Evolutionary conservation across 192 early-diverging fungal species (phyloP).

Genomic region (Coemansia sp.): DNA sequence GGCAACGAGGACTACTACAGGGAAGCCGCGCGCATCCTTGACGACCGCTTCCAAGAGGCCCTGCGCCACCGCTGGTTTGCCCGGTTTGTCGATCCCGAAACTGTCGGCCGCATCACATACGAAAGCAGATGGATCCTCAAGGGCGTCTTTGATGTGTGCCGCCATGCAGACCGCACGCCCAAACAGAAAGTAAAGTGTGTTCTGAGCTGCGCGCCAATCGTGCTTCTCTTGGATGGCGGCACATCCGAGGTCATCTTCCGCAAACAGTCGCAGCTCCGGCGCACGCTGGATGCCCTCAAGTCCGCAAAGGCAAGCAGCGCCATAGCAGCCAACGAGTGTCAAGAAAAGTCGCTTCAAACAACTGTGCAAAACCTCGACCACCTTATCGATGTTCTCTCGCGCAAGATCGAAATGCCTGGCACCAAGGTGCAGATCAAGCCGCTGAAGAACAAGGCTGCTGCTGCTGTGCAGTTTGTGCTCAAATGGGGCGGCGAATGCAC

Average conservation of each 20-base stretch:
- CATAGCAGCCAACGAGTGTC: constrained; percentile 20
- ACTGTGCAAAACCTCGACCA: constrained; percentile 71
- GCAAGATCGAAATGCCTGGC: constrained; percentile 79
- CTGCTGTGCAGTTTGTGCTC: constrained; percentile 85
- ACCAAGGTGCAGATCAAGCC: constrained; percentile 95
- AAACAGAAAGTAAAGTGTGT: constrained; percentile 97
- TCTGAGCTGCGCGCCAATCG: constrained; percentile 71
- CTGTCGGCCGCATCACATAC: constrained; percentile 49
- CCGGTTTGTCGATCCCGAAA: constrained; percentile 60
- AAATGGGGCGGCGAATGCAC: constrained; percentile 99
- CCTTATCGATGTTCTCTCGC: constrained; percentile 74
- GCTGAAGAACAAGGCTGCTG: constrained; percentile 66
- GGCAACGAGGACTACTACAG: constrained; percentile 93
- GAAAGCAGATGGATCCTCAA: constrained; percentile 92
- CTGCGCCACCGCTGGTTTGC: constrained; percentile 62
- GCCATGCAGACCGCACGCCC: constrained; percentile 95
- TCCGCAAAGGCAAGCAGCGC: constrained; percentile 31
- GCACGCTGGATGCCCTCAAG: constrained; percentile 72
- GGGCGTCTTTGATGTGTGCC: constrained; percentile 88
- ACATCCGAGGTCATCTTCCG: constrained; percentile 83
- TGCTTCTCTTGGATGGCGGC: constrained; percentile 67
- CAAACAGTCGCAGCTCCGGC: constrained; percentile 47
- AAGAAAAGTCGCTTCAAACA: constrained; percentile 43
- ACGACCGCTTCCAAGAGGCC: constrained; percentile 76
- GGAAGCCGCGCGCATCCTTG: constrained; percentile 74